Base-by-base conservation (phyloP, 352 stramenopile genomes). In the Thalassiosira hispida region DNA sequence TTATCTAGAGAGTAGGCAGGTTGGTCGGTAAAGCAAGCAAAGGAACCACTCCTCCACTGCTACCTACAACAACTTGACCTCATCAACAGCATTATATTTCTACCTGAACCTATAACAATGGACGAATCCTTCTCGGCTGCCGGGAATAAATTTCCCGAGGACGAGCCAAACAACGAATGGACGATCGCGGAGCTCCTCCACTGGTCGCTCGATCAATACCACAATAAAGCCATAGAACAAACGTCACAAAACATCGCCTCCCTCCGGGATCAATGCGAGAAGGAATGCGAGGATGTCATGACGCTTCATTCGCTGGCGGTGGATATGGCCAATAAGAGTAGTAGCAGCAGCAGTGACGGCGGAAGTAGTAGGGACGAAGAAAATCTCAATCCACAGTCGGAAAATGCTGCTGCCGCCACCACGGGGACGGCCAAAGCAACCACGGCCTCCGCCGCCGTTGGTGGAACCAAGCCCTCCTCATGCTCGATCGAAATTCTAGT, bases 111-210 rank as follows among this genome's bases (percentile, higher is more conserved):
- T n/a, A n/a, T n/a, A n/a, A n/a, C n/a, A n/a, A 64, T 64, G 55
- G 31, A 64, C 55, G 55, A 64, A 33, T 64, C 55, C 31, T 64
- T 47, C 55, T 33, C n/a, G 29, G 31, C 49, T 22, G 9, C 59
- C 29, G 33, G 25, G 3, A 29, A 4, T 5, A 61, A 62, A 38
- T 49, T 62, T 31, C 44, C 53, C 16, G 0, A n/a, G 16, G 23
- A 23, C 53, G 81, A 89, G 70, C 86, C 86, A 2, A 81, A 63
- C 25, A 55, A 83, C 12, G 29, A 79, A 18, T 92, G 86, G 86
- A 90, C 79, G 3, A 74, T 92, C 1, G 86, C 91, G 66, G 65
- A 92, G 71, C 71, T 90, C 6, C 44, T 92, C 20, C 73, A 88
- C 47, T 92, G 82, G 81, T 86, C 69, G 18, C 65, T 90, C 4